Percentiles rank a stretch among this genome's conserved stretches.
phyloP scores from a whole-genome alignment of 2,329 filamentous ascomycete genomes.

The Fonsecaea pedrosoi region DNA sequence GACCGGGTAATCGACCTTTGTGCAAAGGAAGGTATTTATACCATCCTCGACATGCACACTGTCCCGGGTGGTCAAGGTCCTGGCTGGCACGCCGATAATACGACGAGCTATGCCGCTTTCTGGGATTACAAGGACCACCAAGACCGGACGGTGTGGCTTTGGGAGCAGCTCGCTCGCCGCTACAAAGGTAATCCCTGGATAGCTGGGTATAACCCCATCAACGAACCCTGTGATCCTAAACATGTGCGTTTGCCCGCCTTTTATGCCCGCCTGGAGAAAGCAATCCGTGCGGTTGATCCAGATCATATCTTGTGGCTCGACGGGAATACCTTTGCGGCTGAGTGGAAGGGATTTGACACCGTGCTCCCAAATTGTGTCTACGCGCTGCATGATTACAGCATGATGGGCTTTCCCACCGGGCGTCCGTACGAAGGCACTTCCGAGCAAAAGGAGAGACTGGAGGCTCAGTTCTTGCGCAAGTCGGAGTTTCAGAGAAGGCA shows the following conservation, averaged over 20 bases:
- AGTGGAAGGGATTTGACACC: conserved; percentile 54
- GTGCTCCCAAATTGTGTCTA: conserved; percentile 49
- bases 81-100: conserved; percentile 60
- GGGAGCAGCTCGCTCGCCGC: conserved; percentile 55
- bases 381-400: conserved; percentile 42
- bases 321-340: conserved; percentile 55
- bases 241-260: conserved; percentile 55
- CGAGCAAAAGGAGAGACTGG: conserved; percentile 51
- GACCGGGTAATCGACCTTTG: conserved; percentile 58
- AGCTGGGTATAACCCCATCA: conserved; percentile 62
- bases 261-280: conserved; percentile 56
- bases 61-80: conserved; percentile 58
- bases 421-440: conserved; percentile 50
- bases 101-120: conserved; percentile 55
- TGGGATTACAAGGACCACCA: conserved; percentile 61
- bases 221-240: conserved; percentile 58
- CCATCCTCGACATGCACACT: conserved; percentile 59
- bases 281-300: conserved; percentile 55
- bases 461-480: conserved; percentile 55
- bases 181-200: conserved; percentile 57
- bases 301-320: conserved; percentile 56
- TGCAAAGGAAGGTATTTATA: conserved; percentile 57
- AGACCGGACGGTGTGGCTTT: conserved; percentile 58
- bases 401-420: conserved; percentile 53
- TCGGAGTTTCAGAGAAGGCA: conserved; percentile 55